Conservation (phyloP, 148 eudicot species). For the Dysphania ambrosioides region DNA sequence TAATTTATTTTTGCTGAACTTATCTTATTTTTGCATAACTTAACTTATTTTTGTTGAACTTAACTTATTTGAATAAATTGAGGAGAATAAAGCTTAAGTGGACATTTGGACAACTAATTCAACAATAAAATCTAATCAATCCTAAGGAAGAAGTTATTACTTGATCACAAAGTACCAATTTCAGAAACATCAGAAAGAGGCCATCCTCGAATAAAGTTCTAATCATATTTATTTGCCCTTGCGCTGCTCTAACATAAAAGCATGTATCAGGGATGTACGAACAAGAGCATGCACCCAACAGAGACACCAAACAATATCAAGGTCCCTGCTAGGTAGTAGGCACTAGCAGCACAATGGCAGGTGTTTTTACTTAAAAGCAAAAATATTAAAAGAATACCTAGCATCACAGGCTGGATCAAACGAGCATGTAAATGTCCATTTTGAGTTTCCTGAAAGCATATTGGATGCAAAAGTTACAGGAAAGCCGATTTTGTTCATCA, state of each 20-base stretch:
- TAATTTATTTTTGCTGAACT: too few species aligned
- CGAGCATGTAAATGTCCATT: slow-evolving; percentile 39
- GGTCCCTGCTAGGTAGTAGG: too few species aligned
- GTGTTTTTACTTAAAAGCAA: background rate
- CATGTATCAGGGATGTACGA: background rate
- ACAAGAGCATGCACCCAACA: background rate
- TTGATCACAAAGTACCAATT: background rate
- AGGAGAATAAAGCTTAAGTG: too few species aligned
- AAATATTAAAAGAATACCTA: slow-evolving; percentile 33
- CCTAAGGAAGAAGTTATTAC: too few species aligned
- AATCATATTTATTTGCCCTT: background rate
- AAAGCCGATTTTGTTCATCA: background rate
- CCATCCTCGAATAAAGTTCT: background rate
- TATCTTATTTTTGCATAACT: too few species aligned
- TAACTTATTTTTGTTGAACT: too few species aligned
- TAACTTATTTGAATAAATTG: too few species aligned
- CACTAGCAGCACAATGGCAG: background rate
- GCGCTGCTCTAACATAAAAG: background rate
- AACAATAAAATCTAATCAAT: background rate
- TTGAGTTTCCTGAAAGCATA: slow-evolving; percentile 47
- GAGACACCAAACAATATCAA: background rate
- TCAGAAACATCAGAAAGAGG: background rate
- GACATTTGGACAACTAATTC: background rate
- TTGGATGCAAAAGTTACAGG: background rate
- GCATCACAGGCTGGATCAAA: slow-evolving; percentile 44